Conservation (phyloP, 768 basidiomycete species). For the Pisolithus orientalis region DNA sequence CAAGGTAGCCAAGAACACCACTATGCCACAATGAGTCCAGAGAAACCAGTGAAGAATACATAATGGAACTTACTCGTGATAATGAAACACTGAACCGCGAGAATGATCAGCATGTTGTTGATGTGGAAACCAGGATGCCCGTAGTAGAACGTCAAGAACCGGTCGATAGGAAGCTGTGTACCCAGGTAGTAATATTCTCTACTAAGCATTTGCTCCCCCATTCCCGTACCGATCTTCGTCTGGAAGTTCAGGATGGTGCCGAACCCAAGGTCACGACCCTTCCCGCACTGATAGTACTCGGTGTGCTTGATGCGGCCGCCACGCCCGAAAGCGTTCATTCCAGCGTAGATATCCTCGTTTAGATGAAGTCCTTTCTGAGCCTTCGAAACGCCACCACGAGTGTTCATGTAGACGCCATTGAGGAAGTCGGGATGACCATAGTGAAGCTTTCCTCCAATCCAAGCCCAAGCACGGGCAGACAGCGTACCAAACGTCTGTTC, state of each 20-base stretch:
- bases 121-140: constrained; percentile 99
- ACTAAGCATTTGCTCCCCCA: constrained; percentile 99
- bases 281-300: constrained; percentile 98
- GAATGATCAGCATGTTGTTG: constrained; percentile 98
- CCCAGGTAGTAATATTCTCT: constrained; percentile 99
- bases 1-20: constrained; percentile 92
- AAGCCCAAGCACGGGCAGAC: constrained; percentile 90
- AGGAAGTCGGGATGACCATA: constrained; percentile 99
- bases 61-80: constrained; percentile 62
- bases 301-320: constrained; percentile 98
- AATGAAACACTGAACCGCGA: constrained; percentile 94
- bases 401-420: constrained; percentile 95
- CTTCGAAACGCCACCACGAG: constrained; percentile 97
- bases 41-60: not conserved
- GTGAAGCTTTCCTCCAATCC: constrained; percentile 97
- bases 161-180: constrained; percentile 94
- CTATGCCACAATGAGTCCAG: constrained; percentile 26
- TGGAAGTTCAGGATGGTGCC: constrained; percentile 99
- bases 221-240: constrained; percentile 99
- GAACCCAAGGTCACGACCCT: constrained; percentile 97
- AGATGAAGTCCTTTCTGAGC: constrained; percentile 99
- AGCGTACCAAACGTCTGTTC: constrained; percentile 99
- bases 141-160: constrained; percentile 99
- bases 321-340: constrained; percentile 96
- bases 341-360: constrained; percentile 99